phyloP scores from a whole-genome alignment of 331 rosid species.

The Acacia pycnantha region DNA sequence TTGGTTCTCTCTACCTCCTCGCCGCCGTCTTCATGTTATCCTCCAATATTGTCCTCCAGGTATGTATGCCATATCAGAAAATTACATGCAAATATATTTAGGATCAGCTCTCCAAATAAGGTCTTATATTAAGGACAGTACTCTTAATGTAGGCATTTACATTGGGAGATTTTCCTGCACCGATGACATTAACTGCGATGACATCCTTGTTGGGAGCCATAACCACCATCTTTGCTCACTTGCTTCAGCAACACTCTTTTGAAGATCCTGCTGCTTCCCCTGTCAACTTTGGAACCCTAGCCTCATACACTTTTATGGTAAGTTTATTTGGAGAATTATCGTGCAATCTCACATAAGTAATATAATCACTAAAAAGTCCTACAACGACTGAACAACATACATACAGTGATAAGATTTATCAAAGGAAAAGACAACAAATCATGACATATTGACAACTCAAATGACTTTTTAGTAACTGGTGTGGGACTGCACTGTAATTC shows the following conservation, averaged over 20 bases:
- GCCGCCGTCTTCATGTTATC: conserved; percentile 57
- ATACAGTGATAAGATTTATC: no score
- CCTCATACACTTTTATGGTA: conserved; percentile 48
- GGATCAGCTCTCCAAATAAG: rapidly evolving
- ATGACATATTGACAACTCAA: no score
- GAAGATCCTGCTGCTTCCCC: conserved; percentile 34
- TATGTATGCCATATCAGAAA: neutral
- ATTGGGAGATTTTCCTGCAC: conserved; percentile 72
- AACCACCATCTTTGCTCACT: conserved; percentile 42
- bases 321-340: no score
- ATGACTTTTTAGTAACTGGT: no score
- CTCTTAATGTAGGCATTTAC: conserved; percentile 51
- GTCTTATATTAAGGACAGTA: no score
- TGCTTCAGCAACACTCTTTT: conserved; percentile 45
- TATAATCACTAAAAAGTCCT: no score
- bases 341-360: no score
- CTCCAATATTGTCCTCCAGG: conserved; percentile 64
- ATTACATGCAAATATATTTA: no score
- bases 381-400: no score
- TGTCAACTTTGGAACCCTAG: conserved; percentile 42
- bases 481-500: conserved; percentile 23
- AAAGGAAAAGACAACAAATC: no score
- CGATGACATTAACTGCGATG: conserved; percentile 60
- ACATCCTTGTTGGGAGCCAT: conserved; percentile 61
- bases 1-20: conserved; percentile 71